phyloP scores from a whole-genome alignment of 345 rosid species.

The Cardiospermum halicacabum region DNA sequence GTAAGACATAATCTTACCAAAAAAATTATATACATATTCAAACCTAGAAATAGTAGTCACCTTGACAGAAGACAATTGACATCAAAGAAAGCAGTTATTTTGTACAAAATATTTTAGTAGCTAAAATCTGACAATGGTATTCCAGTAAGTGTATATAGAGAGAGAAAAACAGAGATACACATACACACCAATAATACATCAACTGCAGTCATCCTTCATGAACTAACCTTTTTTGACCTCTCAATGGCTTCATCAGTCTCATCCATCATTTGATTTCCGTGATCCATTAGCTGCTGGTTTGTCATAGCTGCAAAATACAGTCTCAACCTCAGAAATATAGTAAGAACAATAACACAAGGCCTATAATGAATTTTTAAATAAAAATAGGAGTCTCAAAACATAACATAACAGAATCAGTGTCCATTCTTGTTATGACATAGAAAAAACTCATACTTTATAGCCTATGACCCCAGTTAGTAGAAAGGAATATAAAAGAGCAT shows the following conservation, averaged over 20 bases:
- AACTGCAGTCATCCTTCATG: neutral
- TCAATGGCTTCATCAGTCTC: conserved; percentile 96
- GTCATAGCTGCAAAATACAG: conserved; percentile 64
- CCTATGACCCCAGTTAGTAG: neutral
- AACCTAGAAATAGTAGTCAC: neutral
- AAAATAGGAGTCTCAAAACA: neutral
- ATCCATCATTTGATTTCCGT: conserved; percentile 78
- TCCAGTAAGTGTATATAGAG: too few relatives aligned
- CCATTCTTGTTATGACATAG: neutral
- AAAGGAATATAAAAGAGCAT: neutral
- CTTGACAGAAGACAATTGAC: neutral
- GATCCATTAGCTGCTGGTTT: conserved; percentile 68
- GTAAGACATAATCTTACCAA: neutral
- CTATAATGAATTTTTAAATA: neutral
- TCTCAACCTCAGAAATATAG: conserved; percentile 13
- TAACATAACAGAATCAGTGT: neutral
- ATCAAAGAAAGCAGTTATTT: neutral
- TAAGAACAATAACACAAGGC: neutral
- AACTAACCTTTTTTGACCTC: conserved; percentile 65
- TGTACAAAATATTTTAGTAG: neutral
- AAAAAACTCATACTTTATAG: neutral
- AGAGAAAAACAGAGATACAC: neutral
- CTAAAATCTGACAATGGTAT: too few relatives aligned
- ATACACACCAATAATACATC: conserved; percentile 8
- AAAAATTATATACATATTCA: neutral